A percentile compares a stretch with the other conserved stretches of the same genome.
Evolutionary conservation across 305 asterid genomes (phyloP).

Genomic region (Euphrasia arctica): DNA sequence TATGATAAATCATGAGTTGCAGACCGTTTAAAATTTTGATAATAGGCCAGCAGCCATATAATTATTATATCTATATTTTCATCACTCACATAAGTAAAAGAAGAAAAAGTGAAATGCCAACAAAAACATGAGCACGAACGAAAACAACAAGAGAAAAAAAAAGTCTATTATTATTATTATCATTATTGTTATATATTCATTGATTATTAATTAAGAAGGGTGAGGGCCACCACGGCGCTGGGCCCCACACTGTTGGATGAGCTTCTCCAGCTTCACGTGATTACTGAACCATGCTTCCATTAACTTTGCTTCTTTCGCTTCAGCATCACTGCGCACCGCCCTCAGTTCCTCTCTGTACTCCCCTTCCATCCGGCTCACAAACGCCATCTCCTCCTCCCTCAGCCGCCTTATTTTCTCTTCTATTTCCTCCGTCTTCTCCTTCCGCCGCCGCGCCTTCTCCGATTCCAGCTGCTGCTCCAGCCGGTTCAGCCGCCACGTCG

Average conservation of each 20-base stretch:
- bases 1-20: too few species aligned
- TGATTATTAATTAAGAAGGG: background rate
- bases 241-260: conserved; percentile 45
- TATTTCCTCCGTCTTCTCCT: conserved; percentile 72
- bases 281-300: conserved; percentile 63
- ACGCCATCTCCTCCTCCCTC: conserved; percentile 63
- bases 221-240: conserved; percentile 24
- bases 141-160: too few species aligned
- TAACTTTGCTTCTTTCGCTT: conserved; percentile 59
- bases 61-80: too few species aligned
- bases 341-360: conserved; percentile 62
- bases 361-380: conserved; percentile 58
- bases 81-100: too few species aligned
- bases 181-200: too few species aligned
- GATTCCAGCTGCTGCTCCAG: conserved; percentile 77
- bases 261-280: conserved; percentile 50
- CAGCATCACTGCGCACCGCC: conserved; percentile 59
- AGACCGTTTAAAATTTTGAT: too few species aligned
- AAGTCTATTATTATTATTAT: too few species aligned
- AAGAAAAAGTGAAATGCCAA: too few species aligned
- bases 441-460: conserved; percentile 64
- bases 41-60: too few species aligned
- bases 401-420: conserved; percentile 72
- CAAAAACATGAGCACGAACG: too few species aligned
- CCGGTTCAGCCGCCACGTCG: conserved; percentile 75